These are phyloP conservation scores for Aspergillus incahuasiensis DNA, from an alignment of 495 filamentous ascomycete species.

Conservation along the genomic window DNA sequence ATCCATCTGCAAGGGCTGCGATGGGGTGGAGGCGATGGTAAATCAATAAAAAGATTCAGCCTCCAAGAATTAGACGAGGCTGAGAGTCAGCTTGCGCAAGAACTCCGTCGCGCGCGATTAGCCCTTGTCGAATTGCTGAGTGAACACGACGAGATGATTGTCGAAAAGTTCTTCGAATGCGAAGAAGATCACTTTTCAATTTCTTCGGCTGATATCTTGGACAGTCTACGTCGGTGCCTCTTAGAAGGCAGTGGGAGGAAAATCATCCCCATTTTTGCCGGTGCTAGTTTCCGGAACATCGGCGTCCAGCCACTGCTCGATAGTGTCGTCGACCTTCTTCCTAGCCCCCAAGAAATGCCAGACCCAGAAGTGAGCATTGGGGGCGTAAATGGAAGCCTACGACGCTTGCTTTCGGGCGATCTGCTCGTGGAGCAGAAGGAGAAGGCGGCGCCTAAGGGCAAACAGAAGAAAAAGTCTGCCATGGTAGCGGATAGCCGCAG, in stretches of 20 bases:
- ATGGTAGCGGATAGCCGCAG: conserved; percentile 40
- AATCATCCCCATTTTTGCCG: conserved; percentile 86
- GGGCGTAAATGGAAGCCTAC: conserved; percentile 42
- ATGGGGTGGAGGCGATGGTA: conserved; percentile 62
- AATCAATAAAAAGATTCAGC: conserved; percentile 46
- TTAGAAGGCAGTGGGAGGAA: conserved; percentile 42
- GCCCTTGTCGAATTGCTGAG: conserved; percentile 78
- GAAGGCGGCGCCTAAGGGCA: conserved; percentile 35
- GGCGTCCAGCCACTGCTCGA: conserved; percentile 93
- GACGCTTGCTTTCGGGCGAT: conserved; percentile 50
- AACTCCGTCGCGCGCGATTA: conserved; percentile 70
- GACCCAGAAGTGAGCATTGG: conserved; percentile 73
- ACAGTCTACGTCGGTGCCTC: conserved; percentile 69
- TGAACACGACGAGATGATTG: conserved; percentile 79
- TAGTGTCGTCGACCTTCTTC: conserved; percentile 78
- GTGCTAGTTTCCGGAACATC: conserved; percentile 89
- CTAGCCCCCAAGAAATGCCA: conserved; percentile 72
- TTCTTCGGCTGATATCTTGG: conserved; percentile 57
- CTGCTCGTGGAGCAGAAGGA: conserved; percentile 40
- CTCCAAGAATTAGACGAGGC: conserved; percentile 48
- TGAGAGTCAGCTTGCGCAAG: conserved; percentile 55
- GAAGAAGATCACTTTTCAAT: conserved; percentile 69
- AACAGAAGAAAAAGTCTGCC: conserved; percentile 36
- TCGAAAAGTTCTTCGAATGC: conserved; percentile 75
- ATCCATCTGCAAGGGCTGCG: conserved; percentile 53